Evolutionary conservation across 371 early-diverging fungal genomes (phyloP), one percentile per base, ranked within the genome.

Genomic region (Chytridiales sp.): DNA sequence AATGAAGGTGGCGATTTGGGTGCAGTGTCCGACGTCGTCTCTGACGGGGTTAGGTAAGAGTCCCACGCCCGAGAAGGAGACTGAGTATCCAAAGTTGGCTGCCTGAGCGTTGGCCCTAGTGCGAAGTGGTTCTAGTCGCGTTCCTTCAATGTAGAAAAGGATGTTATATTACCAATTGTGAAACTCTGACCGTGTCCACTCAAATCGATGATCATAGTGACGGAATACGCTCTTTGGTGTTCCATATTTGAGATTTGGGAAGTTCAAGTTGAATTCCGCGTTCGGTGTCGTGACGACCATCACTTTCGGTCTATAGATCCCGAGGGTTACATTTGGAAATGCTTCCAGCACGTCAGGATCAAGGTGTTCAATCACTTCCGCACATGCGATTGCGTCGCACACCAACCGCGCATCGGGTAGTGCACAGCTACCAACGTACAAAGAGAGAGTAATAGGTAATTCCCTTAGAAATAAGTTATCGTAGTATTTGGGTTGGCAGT

Each of bases 161-260:
- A 53, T 36, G 40, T 38, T 38, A 29, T 47, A 40, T 32, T 38
- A 87, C 94, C 94, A 95, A 2, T 57, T 43, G 62, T 86, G 65
- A 70, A 95, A 95, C 67, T 93, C 85, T 29, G 65, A 60, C 6
- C 93, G 78, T 5, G 93, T 90, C 96, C 94, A 94, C 76, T 95
- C 96, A 71, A 93, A 95, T 56, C 86, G 84, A 72, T 95, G 96
- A 68, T 95, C 96, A 35, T 79, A 81, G 65, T 93, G 84, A 31
- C 96, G 81, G 56, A 91, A 82, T 13, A 39, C 68, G 1, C 85
- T 70, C 2, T 81, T 68, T 0, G 77, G 72, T n/a, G 85, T 84
- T n/a, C 88, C 88, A 66, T 90, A 90, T 15, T 77, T 73, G 38
- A 93, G 79, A 1, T 81, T 66, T 0, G 87, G 85, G 61, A 94